These are phyloP conservation scores for Aaosphaeria arxii DNA, from an alignment of 2,329 filamentous ascomycete genomes.

Conservation along the genomic window DNA sequence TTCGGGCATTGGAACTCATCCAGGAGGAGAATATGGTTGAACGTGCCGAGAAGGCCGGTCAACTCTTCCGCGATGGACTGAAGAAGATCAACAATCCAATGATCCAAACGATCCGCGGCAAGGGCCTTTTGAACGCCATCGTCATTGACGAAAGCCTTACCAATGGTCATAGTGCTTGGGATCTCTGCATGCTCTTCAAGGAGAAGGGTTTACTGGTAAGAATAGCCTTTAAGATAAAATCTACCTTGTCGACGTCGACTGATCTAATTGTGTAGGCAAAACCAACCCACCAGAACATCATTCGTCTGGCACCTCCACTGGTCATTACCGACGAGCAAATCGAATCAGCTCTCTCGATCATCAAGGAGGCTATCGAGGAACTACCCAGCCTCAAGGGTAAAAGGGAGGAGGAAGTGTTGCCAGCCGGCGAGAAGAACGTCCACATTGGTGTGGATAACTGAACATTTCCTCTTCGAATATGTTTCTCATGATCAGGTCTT, in stretches of 20 bases:
- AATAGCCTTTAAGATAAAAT: conserved; percentile 36
- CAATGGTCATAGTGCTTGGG: conserved; percentile 86
- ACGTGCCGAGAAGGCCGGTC: conserved; percentile 75
- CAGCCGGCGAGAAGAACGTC: conserved; percentile 59
- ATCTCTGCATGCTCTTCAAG: conserved; percentile 93
- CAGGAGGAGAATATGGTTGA: conserved; percentile 87
- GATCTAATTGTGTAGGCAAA: conserved; percentile 66
- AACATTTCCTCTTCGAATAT: not conserved
- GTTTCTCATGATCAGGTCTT: not conserved
- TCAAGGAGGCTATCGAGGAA: conserved; percentile 77
- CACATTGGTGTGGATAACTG: conserved; percentile 59
- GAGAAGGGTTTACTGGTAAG: conserved; percentile 88
- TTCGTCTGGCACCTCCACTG: conserved; percentile 91
- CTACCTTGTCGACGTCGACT: conserved; percentile 10
- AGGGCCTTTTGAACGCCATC: conserved; percentile 91
- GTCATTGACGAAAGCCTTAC: conserved; percentile 90
- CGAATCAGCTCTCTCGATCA: conserved; percentile 71
- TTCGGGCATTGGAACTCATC: conserved; percentile 89
- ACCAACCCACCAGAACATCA: conserved; percentile 98
- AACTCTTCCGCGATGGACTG: conserved; percentile 78
- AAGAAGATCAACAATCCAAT: conserved; percentile 73
- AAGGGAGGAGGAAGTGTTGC: conserved; percentile 52
- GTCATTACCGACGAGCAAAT: conserved; percentile 92
- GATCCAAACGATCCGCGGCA: conserved; percentile 80
- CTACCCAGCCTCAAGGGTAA: conserved; percentile 66